phyloP scores from a whole-genome alignment of 1,284 basidiomycete species.

The Rhodotorula sp. region DNA sequence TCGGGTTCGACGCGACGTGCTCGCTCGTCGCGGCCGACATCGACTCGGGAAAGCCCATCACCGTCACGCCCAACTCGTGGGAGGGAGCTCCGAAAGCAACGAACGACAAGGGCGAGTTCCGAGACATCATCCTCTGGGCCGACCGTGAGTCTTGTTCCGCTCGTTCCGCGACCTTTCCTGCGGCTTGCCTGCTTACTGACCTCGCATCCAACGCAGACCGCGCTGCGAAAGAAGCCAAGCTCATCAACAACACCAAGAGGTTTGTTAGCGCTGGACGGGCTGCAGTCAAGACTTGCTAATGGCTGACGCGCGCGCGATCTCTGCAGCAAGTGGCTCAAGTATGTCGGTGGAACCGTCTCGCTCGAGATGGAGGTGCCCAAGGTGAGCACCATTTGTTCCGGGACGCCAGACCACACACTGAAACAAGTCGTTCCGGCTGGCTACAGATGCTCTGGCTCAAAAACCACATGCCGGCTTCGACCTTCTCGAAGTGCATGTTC shows the following conservation, averaged over 20 bases:
- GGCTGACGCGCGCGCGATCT: slow-evolving; percentile 42
- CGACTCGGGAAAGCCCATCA: slow-evolving; percentile 67
- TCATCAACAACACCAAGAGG: slow-evolving; percentile 71
- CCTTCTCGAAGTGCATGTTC: slow-evolving; percentile 83
- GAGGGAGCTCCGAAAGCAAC: slow-evolving; percentile 42
- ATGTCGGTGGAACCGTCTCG: slow-evolving; percentile 91
- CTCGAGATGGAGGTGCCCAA: slow-evolving; percentile 84
- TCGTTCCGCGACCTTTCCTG: neutral
- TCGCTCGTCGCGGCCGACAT: slow-evolving; percentile 80
- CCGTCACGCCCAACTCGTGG: slow-evolving; percentile 74
- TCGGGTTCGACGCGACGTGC: slow-evolving; percentile 97
- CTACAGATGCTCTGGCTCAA: slow-evolving; percentile 94
- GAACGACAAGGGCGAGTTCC: slow-evolving; percentile 57
- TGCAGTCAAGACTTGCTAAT: accelerated
- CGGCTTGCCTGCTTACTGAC: slow-evolving; percentile 41
- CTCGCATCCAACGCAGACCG: slow-evolving; percentile 59
- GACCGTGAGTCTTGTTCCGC: slow-evolving; percentile 36
- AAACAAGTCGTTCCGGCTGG: slow-evolving; percentile 45
- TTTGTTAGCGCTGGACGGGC: neutral
- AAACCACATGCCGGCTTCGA: slow-evolving; percentile 70
- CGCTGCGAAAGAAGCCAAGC: slow-evolving; percentile 83
- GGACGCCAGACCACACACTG: neutral
- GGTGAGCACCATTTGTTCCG: slow-evolving; percentile 3
- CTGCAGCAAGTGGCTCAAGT: slow-evolving; percentile 70
- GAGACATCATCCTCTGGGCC: slow-evolving; percentile 88